Conservation (phyloP, 345 rosid species). For the Aethionema arabicum region DNA sequence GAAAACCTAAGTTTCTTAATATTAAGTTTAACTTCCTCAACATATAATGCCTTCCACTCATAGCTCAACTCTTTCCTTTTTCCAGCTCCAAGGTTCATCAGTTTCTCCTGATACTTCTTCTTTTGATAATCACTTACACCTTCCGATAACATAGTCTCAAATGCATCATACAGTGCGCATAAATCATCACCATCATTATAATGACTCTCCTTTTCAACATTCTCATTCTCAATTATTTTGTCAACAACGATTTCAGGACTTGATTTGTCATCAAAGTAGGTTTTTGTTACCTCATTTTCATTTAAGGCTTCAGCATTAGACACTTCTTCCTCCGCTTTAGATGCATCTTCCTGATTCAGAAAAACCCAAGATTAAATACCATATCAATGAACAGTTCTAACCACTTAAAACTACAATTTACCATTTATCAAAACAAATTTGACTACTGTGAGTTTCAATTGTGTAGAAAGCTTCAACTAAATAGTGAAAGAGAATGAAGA, state of each 20-base stretch:
- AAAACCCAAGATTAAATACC: neutral
- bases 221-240: neutral
- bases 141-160: constrained; percentile 16
- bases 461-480: neutral
- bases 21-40: constrained; percentile 3
- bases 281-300: constrained; percentile 1
- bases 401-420: neutral
- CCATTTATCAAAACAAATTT: neutral
- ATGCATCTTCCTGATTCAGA: constrained; percentile 19
- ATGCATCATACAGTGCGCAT: constrained; percentile 18
- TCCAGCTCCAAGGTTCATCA: constrained; percentile 10
- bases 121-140: constrained; percentile 26
- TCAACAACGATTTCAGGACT: neutral
- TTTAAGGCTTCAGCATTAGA: neutral
- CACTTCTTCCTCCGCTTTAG: neutral
- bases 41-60: constrained; percentile 20
- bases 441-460: neutral
- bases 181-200: constrained; percentile 7
- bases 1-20: constrained; percentile 23
- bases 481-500: neutral
- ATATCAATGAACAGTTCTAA: neutral
- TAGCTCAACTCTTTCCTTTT: constrained; percentile 25
- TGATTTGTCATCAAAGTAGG: neutral
- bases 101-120: constrained; percentile 13
- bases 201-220: constrained; percentile 23